phyloP scores from a whole-genome alignment of 352 stramenopile genomes.

The Phytopythium oedochilum region DNA sequence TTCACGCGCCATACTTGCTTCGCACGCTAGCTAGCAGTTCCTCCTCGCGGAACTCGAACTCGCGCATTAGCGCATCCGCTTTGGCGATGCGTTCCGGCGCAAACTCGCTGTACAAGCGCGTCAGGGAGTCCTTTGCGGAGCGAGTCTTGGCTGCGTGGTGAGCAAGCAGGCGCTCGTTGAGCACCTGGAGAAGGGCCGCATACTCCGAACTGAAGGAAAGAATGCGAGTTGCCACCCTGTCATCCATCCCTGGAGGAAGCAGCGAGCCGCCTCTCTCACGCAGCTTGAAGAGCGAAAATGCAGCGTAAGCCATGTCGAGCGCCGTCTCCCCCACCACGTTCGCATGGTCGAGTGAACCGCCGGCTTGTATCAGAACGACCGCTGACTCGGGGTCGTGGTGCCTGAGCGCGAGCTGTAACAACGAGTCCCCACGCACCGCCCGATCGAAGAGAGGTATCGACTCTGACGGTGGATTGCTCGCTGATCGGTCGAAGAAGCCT shows the following conservation, averaged over 20 bases:
- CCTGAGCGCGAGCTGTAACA: conserved; percentile 47
- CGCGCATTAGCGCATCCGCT: conserved; percentile 36
- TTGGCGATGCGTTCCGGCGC: conserved; percentile 55
- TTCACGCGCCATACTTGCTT: conserved; percentile 40
- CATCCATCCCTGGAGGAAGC: background rate
- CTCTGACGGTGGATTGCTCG: background rate
- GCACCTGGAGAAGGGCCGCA: conserved; percentile 20
- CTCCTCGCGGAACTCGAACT: conserved; percentile 45
- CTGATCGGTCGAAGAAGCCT: conserved; percentile 52
- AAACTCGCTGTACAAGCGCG: conserved; percentile 31
- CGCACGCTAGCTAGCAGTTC: conserved; percentile 31
- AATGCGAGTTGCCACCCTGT: conserved; percentile 4
- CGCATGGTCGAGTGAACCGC: conserved; percentile 19
- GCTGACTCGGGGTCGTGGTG: conserved; percentile 29
- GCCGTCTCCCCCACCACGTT: conserved; percentile 31
- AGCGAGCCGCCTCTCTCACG: conserved; percentile 5
- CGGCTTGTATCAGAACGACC: conserved; percentile 20
- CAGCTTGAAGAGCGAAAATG: conserved; percentile 25
- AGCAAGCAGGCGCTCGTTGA: conserved; percentile 16
- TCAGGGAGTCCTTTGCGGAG: conserved; percentile 20
- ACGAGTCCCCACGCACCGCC: conserved; percentile 41
- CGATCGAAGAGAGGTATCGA: conserved; percentile 26
- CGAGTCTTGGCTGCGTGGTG: conserved; percentile 26
- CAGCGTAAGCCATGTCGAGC: conserved; percentile 29
- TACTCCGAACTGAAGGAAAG: conserved; percentile 19